phyloP scores from a whole-genome alignment of 805 yeast genomes.

The Saccharomycopsis microspora region DNA sequence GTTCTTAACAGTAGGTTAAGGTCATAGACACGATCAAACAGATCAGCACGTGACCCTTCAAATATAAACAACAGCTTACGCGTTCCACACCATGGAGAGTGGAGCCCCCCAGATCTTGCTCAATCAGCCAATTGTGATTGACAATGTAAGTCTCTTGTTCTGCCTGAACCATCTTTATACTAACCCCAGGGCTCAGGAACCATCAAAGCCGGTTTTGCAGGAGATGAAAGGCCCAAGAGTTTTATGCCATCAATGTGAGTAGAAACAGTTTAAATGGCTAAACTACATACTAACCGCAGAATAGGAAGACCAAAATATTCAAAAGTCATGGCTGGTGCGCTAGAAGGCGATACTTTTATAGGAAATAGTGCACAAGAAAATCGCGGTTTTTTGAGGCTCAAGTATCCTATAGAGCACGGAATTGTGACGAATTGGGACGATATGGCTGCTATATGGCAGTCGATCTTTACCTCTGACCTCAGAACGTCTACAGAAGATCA shows the following conservation, averaged over 20 bases:
- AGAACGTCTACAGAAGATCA: conserved; percentile 63
- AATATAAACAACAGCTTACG: too few species aligned
- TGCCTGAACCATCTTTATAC: neutral
- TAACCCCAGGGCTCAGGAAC: conserved; percentile 60
- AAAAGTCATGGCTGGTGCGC: conserved; percentile 67
- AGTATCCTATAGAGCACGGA: conserved; percentile 75
- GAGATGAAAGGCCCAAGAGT: conserved; percentile 70
- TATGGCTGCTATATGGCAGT: conserved; percentile 74
- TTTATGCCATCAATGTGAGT: conserved; percentile 45
- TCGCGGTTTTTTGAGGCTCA: conserved; percentile 63
- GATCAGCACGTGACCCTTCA: too few species aligned
- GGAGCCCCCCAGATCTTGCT: conserved; percentile 21
- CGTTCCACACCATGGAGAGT: too few species aligned
- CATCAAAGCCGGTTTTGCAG: conserved; percentile 86
- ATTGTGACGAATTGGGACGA: conserved; percentile 73
- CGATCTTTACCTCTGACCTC: conserved; percentile 47
- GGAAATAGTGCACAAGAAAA: conserved; percentile 67
- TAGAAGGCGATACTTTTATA: conserved; percentile 56
- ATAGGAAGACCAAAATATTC: conserved; percentile 80
- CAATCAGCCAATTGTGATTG: conserved; percentile 70
- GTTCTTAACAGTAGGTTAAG: too few species aligned
- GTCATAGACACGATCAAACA: too few species aligned
- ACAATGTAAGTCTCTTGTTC: conserved; percentile 33
- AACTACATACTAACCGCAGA: conserved; percentile 16
- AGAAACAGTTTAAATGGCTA: neutral